Base-by-base conservation (phyloP, 257 asterid genomes). In the Nemophila menziesii region DNA sequence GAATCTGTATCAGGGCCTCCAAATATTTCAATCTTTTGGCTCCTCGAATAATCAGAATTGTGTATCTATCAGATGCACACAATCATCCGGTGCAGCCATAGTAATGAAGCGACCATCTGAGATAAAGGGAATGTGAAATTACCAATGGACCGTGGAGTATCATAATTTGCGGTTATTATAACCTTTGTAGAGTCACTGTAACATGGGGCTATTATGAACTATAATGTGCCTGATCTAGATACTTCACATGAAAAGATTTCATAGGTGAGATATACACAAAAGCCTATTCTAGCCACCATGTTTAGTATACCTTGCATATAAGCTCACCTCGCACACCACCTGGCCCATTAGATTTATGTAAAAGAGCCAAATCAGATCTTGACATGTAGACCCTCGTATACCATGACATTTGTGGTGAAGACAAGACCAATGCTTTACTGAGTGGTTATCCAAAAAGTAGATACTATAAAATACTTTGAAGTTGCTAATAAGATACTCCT, bases 311-410 rank as follows among this genome's bases (percentile, higher is more conserved):
- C 93, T 86, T 86, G 73, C 96, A 86, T 56, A 86, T 67, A 20
- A 86, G 78, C 65, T 86, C 96, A 52, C 96, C 96, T 41, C 65
- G 86, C 52, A 81, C 78, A 53, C 96, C 96, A 57, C 96, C 96
- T 16, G 81, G 83, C 10, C 75, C 92, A 39, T 79, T 69, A n/a
- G n/a, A n/a, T 14, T 71, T 71, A 93, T 86, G 74, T 45, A 46
- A 11, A 48, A 5, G n/a, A 43, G 11, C 20, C 22, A 22, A 20
- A 39, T 51, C 39, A 11, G 37, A 22, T 4, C 42, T 38, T 13
- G 39, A 3, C 22, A 10, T 4, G 2, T 17, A 52, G 37, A 8
- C 17, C 15, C 44, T 14, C 16, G 6, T n/a, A 39, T 21, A 72
- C 84, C 95, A 63, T 68, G 69, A 34, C 74, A 69, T 69, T 63